Conservation (phyloP, 192 early-diverging fungal genomes). For the Thoreauomyces humboldtii region DNA sequence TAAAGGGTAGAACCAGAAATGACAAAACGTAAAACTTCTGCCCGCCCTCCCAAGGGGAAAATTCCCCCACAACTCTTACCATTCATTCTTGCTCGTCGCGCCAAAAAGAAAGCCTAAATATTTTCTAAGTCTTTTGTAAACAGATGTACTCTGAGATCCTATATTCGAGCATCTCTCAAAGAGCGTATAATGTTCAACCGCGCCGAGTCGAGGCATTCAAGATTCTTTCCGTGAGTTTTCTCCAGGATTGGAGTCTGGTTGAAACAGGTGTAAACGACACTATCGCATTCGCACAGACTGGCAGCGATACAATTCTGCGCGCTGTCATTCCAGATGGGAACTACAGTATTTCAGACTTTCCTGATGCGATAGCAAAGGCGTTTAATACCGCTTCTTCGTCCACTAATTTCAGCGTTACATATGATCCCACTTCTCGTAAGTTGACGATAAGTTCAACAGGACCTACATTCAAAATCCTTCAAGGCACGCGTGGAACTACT, state of each 20-base stretch:
- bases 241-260: conserved; percentile 20
- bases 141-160: conserved; percentile 8
- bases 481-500: conserved; percentile 5
- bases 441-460: conserved; percentile 8
- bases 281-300: conserved; percentile 19
- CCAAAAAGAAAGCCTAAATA: too few relatives aligned
- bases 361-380: conserved; percentile 6
- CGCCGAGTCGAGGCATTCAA: conserved; percentile 13
- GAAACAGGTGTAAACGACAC: conserved; percentile 1
- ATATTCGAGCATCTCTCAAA: not conserved
- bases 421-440: not conserved
- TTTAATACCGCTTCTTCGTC: conserved; percentile 1
- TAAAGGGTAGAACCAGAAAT: too few relatives aligned
- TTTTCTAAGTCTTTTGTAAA: conserved; percentile 9
- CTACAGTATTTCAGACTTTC: conserved; percentile 18
- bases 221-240: conserved; percentile 10
- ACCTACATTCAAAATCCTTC: conserved; percentile 14
- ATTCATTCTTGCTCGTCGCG: not conserved
- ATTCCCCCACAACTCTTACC: not conserved
- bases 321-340: conserved; percentile 14
- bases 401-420: not conserved
- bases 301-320: not conserved
- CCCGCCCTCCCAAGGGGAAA: not conserved
- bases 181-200: not conserved
- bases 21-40: too few relatives aligned